Base-by-base conservation (phyloP, 2,329 filamentous ascomycete species). In the Sarocladium oryzae region DNA sequence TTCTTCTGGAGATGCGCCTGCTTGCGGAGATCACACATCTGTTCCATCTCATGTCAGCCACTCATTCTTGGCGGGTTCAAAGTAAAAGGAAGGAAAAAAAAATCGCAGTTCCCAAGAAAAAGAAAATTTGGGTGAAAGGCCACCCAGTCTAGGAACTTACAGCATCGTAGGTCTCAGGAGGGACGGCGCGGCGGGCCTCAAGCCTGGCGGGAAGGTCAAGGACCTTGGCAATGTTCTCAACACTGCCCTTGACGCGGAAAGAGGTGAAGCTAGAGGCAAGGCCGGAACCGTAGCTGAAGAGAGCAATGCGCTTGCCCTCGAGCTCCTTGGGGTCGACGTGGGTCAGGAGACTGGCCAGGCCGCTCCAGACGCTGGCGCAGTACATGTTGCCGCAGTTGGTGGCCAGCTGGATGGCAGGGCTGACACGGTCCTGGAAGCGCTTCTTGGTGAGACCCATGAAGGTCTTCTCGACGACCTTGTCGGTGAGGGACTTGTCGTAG, bases 361-460 rank as follows among this genome's bases (percentile, higher is more conserved):
- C 88, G 66, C 84, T 84, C 72, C 87, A 90, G 63, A 92, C 82
- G 61, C 86, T 88, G 57, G 70, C 79, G 63, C 78, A 81, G 75
- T 82, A 83, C 79, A 82, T 82, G 76, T 83, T 82, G 58, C 79
- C 82, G 68, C 85, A 88, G 67, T 86, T 80, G 57, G 87, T 91
- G 58, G 88, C 83, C 32, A 89, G 85, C 70, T 89, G 79, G 66
- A 88, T 85, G 61, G 77, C 74, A 50, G 86, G 85, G 66, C 77
- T 75, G 60, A 93, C 85, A 61, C 88, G 85, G 71, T 91, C 86
- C 65, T 82, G 79, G 72, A 88, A 92, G 60, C 81, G 81, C 79
- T 91, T 91, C 82, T 93, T 92, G 68, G 85, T 85, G 60, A 92
- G 76, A 53, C 66, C 76, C 85, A 93, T 88, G 69, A 93, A 93